Evolutionary conservation across 2,329 filamentous ascomycete genomes (phyloP), one percentile per base, ranked within the genome.

Genomic region (Venturia pyrina): DNA sequence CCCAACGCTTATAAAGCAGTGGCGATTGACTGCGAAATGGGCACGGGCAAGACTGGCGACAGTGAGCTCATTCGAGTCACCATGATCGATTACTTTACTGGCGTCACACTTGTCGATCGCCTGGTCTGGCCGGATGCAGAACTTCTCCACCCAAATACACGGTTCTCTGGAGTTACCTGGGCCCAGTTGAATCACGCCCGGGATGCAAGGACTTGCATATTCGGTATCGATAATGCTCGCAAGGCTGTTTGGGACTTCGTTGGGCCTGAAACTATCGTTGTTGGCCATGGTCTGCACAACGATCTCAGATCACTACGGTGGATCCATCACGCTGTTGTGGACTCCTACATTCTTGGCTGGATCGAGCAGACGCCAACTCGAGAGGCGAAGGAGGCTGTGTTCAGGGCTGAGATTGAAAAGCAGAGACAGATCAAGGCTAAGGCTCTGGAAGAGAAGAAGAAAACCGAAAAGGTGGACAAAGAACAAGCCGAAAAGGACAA

Each of bases 1-100:
- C 48, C 21, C 48, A 53, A 59, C 24, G 19, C 34, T 17, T 60
- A 62, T 8, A 17, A 71, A 2, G 74, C 72, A 2, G 77, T 85
- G 3, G 81, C 78, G 0, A 72, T 86, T 3, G 82, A 85, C 67
- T 85, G 83, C 68, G 83, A 85, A 68, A 85, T 85, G 81, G 82
- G 83, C 19, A 77, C 75, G 0, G 73, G 79, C 1, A 68, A 69
- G 10, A 73, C 73, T 5, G 78, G 79, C 7, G 81, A 85, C 11
- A 71, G 73, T 0, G 82, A 85, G 67, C 72, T 85, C 8, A 83
- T 86, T 66, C 81, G 82, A 3, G 53, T 86, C 1, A 80, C 79
- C 0, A 70, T 79, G 1, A 70, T 85, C 34, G 83, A 85, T 70
- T 83, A 81, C 69, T 83, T 84, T 70, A 78, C 79, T 0, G 75